Conservation (phyloP, 768 basidiomycete species). For the Rhizopogon rudus region DNA sequence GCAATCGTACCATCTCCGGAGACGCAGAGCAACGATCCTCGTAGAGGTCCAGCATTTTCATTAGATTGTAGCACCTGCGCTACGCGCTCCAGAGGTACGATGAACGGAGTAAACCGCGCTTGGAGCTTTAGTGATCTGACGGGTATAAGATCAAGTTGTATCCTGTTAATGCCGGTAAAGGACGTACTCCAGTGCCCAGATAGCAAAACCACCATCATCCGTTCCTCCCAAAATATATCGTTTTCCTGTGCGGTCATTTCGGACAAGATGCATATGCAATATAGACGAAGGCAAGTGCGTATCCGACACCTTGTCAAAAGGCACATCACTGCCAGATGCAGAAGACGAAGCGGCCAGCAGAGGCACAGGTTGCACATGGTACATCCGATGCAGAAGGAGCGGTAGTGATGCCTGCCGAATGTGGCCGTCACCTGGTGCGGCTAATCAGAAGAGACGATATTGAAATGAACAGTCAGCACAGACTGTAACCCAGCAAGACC, state of each 20-base stretch:
- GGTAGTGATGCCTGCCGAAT: conserved; percentile 40
- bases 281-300: conserved; percentile 41
- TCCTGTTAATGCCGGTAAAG: background rate
- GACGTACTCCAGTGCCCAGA: conserved; percentile 67
- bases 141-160: background rate
- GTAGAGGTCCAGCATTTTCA: conserved; percentile 49
- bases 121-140: conserved; percentile 58
- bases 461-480: conserved; percentile 12
- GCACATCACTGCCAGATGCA: conserved; percentile 3
- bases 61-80: conserved; percentile 45
- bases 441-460: background rate
- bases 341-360: background rate
- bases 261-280: conserved; percentile 44
- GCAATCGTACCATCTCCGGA: conserved; percentile 80
- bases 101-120: conserved; percentile 72
- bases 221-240: conserved; percentile 67
- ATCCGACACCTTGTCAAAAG: conserved; percentile 38
- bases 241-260: conserved; percentile 56
- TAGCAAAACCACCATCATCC: conserved; percentile 71
- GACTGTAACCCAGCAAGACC: conserved; percentile 65
- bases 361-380: background rate
- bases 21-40: conserved; percentile 67
- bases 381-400: conserved; percentile 20
- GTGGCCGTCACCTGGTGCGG: conserved; percentile 44
- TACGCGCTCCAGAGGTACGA: conserved; percentile 54